Evolutionary conservation across 306 rosid genomes (phyloP).

Genomic region (Senna tora): DNA sequence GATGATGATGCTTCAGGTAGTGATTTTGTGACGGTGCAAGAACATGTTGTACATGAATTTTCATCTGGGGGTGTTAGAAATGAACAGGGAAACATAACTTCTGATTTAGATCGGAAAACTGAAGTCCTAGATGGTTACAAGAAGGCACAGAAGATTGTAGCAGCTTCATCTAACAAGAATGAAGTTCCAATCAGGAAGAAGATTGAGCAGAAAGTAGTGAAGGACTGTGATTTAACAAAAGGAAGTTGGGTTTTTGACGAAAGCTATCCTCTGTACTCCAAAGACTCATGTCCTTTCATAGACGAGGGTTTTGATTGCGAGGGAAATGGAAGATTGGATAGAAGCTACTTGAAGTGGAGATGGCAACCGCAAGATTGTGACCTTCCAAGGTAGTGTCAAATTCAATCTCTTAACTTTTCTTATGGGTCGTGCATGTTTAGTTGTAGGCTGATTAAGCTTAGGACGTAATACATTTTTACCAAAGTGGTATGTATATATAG

Average conservation of each 20-base stretch:
- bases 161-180: constrained; percentile 29
- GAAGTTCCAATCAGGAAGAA: constrained; percentile 33
- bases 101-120: constrained; percentile 32
- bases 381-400: constrained; percentile 56
- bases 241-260: constrained; percentile 88
- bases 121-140: neutral
- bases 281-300: constrained; percentile 74
- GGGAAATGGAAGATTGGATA: constrained; percentile 80
- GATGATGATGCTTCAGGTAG: constrained; percentile 30
- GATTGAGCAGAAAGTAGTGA: constrained; percentile 39
- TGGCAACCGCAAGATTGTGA: constrained; percentile 84
- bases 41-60: constrained; percentile 22
- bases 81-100: constrained; percentile 33
- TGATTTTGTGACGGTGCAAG: constrained; percentile 42
- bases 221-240: constrained; percentile 68
- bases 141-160: constrained; percentile 31
- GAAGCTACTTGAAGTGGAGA: constrained; percentile 72
- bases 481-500: neutral
- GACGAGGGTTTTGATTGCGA: constrained; percentile 93
- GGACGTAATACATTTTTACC: constrained; percentile 10
- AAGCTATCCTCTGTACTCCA: constrained; percentile 66
- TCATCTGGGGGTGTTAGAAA: constrained; percentile 16
- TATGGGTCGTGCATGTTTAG: constrained; percentile 9
- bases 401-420: neutral
- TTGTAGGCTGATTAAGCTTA: neutral